Evolutionary conservation across 805 yeast genomes (phyloP).

Genomic region (Torulaspora maleeae): DNA sequence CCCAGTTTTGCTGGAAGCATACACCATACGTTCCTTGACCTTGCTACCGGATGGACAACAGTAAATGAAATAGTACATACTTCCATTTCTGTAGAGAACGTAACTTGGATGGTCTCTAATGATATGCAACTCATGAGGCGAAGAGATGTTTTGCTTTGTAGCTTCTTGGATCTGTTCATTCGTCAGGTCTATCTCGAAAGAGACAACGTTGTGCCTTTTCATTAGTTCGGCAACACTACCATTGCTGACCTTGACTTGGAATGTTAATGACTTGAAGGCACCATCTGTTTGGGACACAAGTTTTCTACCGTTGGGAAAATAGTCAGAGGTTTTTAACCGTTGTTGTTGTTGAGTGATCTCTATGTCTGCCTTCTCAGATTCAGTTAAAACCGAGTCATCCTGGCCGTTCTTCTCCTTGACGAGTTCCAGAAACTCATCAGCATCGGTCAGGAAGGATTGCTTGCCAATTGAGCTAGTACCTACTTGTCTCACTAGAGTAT

Average conservation of each 20-base stretch:
- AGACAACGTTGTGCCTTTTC: conserved; percentile 43
- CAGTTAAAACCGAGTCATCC: conserved; percentile 20
- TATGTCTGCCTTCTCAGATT: conserved; percentile 25
- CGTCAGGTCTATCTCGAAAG: conserved; percentile 47
- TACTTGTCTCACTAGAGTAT: conserved; percentile 65
- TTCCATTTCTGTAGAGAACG: conserved; percentile 46
- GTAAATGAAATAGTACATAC: conserved; percentile 58
- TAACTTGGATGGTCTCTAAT: conserved; percentile 51
- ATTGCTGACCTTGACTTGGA: conserved; percentile 21
- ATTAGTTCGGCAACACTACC: conserved; percentile 19
- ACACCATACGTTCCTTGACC: conserved; percentile 87
- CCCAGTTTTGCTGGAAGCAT: conserved; percentile 74
- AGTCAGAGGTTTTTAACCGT: conserved; percentile 16
- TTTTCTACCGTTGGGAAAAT: conserved; percentile 17
- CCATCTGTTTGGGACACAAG: conserved; percentile 32
- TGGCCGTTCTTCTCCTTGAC: conserved; percentile 11
- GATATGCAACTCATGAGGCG: conserved; percentile 37
- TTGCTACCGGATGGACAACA: conserved; percentile 88
- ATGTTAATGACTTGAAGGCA: conserved; percentile 24
- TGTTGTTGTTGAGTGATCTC: conserved; percentile 32
- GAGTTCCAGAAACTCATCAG: conserved; percentile 30
- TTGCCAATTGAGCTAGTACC: conserved; percentile 48
- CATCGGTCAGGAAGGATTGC: conserved; percentile 34
- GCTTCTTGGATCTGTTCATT: conserved; percentile 47
- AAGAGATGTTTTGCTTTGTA: conserved; percentile 21